These are phyloP conservation scores for Botrytis tulipae DNA, from an alignment of 2,329 filamentous ascomycete genomes.

Conservation along the genomic window DNA sequence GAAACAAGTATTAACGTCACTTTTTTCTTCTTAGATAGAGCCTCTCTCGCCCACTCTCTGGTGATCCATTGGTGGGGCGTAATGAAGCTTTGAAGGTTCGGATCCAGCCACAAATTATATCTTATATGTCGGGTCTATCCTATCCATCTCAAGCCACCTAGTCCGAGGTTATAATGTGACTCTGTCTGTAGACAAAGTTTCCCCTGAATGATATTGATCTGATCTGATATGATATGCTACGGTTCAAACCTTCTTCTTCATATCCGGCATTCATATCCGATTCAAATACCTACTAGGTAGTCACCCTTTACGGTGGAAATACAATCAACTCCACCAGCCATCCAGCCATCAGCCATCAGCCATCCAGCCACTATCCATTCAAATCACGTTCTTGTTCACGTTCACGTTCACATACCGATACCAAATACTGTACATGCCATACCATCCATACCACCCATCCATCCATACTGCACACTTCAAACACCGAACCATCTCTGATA, in stretches of 20 bases:
- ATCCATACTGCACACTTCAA: neutral
- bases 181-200: neutral
- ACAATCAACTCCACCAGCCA: neutral
- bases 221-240: neutral
- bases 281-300: too few relatives aligned
- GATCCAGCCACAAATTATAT: neutral
- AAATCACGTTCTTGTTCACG: neutral
- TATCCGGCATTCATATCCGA: neutral
- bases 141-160: neutral
- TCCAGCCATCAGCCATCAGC: too few relatives aligned
- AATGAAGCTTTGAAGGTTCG: neutral
- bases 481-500: neutral
- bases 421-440: too few relatives aligned
- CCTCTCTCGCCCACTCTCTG: neutral
- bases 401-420: neutral
- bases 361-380: neutral
- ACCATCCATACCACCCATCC: too few relatives aligned
- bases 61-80: neutral
- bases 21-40: neutral
- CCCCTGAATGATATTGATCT: neutral
- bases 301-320: neutral
- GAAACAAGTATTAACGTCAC: neutral
- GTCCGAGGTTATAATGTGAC: neutral
- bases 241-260: neutral
- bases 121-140: neutral